Evolutionary conservation across 345 rosid genomes (phyloP), one percentile per base, ranked within the genome.

Genomic region (Aquilaria sinensis): DNA sequence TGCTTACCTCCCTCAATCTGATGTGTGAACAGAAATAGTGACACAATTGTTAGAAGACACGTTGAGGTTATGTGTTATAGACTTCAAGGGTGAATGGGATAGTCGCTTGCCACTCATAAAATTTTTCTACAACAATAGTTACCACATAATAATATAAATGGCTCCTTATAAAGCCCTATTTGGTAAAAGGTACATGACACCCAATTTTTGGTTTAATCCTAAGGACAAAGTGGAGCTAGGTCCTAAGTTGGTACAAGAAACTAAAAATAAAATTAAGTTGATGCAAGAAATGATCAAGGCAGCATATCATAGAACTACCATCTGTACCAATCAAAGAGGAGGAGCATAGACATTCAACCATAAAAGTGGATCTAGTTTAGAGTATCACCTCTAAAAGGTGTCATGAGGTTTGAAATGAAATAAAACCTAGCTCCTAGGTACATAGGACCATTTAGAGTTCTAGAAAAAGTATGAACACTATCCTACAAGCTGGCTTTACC

Each of bases 71-170:
- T 67, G 32, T 5, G 33, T 12, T 7, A 4, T 52, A 4, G 59
- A 60, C 6, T 51, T 59, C 7, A 33, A 41, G 0, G 65, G 71
- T 1, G 43, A 10, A 16, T 59, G 34, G 65, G 59, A 51, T 10
- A 15, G 45, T 3, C 41, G 60, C 9, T 16, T 67, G 30, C 53
- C 23, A 23, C 31, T 67, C 3, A 16, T 15, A 5, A 47, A 67
- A 4, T 67, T 58, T 60, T 52, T 65, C 0, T 67, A 67, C 12
- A 67, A 53, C 13, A 67, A 60, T 2, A 60, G 53, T 12, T 41
- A 51, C 29, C 33, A 60, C 0, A 2, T 14, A 0, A 60, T 12
- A 12, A 67, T 67, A 4, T 10, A 13, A 3, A 57, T 67, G 70
- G 70, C 52, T 3, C 33, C 45, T 2, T 67, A 23, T 52, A 51